A percentile compares a stretch with the other conserved stretches of the same genome.
Conservation (phyloP, 2,329 filamentous ascomycete species). For the Lomentospora prolificans region DNA sequence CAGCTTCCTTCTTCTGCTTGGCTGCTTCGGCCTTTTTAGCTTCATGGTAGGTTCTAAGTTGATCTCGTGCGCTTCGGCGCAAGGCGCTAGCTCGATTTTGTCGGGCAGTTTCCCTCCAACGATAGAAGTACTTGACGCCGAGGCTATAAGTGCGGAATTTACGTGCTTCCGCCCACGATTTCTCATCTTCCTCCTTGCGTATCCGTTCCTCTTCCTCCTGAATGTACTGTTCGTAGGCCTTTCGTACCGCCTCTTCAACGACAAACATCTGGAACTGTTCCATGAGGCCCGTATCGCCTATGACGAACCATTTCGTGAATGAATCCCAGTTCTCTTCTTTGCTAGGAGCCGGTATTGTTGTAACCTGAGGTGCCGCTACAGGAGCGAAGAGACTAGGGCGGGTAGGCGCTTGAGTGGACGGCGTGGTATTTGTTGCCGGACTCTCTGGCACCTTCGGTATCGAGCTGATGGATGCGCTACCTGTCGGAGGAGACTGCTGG, state of each 20-base stretch:
- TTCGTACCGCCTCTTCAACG: conserved; percentile 33
- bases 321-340: conserved; percentile 26
- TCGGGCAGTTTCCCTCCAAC: conserved; percentile 41
- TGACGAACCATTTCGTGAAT: conserved; percentile 45
- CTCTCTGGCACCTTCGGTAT: conserved; percentile 13
- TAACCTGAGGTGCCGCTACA: not conserved
- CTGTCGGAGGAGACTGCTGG: too few relatives aligned
- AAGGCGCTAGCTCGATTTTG: conserved; percentile 38
- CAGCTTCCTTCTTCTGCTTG: conserved; percentile 24
- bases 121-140: conserved; percentile 45
- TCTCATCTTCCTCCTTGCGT: conserved; percentile 37
- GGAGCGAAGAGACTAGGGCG: not conserved
- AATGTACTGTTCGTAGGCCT: conserved; percentile 30
- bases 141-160: conserved; percentile 40
- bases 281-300: conserved; percentile 42
- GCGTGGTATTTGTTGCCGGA: conserved; percentile 22
- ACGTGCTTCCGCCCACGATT: conserved; percentile 33
- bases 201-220: conserved; percentile 30
- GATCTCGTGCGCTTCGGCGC: conserved; percentile 40
- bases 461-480: conserved; percentile 7
- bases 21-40: conserved; percentile 24
- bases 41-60: conserved; percentile 35
- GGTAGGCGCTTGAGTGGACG: not conserved
- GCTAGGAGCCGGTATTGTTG: not conserved
- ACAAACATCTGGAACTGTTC: conserved; percentile 37